These are phyloP conservation scores for Coffea eugenioides DNA, from an alignment of 257 asterid species.

Conservation along the genomic window DNA sequence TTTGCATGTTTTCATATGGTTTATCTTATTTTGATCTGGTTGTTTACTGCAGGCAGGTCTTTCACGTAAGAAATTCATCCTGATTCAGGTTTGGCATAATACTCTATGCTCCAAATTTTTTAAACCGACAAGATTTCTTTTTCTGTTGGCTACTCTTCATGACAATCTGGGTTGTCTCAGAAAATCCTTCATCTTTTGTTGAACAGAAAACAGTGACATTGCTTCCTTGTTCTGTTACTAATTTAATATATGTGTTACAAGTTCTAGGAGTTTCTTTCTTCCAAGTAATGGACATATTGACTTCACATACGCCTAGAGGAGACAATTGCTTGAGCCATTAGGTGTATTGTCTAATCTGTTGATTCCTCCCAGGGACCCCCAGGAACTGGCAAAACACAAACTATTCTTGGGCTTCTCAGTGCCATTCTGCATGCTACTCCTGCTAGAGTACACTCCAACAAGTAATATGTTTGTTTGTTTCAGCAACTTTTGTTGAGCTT, in stretches of 20 bases:
- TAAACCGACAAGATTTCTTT: neutral
- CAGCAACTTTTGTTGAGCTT: neutral
- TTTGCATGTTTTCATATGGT: neutral
- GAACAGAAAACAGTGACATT: neutral
- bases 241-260: neutral
- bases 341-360: slow-evolving; percentile 30
- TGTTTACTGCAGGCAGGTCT: slow-evolving; percentile 83
- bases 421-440: slow-evolving; percentile 98
- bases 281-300: neutral
- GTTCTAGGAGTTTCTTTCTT: neutral
- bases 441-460: slow-evolving; percentile 72
- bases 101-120: slow-evolving; percentile 17
- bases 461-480: slow-evolving; percentile 37
- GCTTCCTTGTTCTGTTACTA: neutral
- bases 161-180: neutral
- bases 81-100: slow-evolving; percentile 78
- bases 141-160: neutral
- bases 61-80: slow-evolving; percentile 72
- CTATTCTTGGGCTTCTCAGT: slow-evolving; percentile 94
- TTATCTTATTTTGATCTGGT: neutral
- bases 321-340: neutral
- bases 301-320: neutral
- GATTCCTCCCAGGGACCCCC: slow-evolving; percentile 86
- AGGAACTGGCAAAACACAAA: slow-evolving; percentile 98
- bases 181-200: neutral